Evolutionary conservation across 345 rosid genomes (phyloP).

Genomic region (Durio zibethinus): DNA sequence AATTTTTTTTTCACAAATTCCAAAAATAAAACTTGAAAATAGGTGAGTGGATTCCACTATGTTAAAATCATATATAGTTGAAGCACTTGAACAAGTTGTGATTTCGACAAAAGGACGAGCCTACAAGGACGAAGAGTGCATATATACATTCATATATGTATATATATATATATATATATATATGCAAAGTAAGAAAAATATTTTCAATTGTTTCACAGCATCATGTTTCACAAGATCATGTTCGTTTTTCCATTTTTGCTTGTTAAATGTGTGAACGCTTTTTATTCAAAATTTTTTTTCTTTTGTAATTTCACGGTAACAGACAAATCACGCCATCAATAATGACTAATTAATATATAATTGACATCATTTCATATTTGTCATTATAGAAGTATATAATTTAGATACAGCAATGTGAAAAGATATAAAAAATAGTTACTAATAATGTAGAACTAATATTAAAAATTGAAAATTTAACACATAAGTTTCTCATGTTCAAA

Average conservation of each 20-base stretch:
- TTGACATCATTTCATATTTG: background rate
- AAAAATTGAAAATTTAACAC: too few relatives aligned
- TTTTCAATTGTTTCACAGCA: background rate
- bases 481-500: too few relatives aligned
- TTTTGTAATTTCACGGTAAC: background rate
- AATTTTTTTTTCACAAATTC: too few relatives aligned
- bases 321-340: background rate
- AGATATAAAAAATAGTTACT: background rate
- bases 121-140: background rate
- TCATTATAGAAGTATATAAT: background rate
- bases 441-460: too few relatives aligned
- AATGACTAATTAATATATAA: background rate
- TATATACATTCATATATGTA: too few relatives aligned
- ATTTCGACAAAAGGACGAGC: background rate
- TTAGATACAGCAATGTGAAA: background rate
- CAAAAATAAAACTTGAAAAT: too few relatives aligned
- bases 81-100: background rate
- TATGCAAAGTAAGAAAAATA: background rate
- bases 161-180: too few relatives aligned
- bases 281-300: background rate
- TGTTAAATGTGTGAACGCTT: background rate
- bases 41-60: too few relatives aligned
- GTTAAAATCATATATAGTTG: background rate
- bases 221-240: background rate
- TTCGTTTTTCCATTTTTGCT: background rate